Base-by-base conservation (phyloP, 2,329 filamentous ascomycete species). In the Colletotrichum cordylinicola region DNA sequence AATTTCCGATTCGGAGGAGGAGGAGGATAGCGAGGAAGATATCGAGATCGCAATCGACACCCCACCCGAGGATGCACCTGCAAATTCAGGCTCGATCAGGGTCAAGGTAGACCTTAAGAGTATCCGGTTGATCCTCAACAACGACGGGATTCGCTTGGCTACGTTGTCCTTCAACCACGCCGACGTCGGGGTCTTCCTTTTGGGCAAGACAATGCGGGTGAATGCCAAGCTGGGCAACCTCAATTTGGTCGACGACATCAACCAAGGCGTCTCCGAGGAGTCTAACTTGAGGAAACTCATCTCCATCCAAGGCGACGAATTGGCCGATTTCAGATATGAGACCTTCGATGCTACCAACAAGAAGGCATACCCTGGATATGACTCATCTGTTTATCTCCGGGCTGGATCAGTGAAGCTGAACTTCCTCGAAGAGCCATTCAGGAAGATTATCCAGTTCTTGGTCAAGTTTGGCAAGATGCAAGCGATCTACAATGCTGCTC, bases 391-490 rank as follows among this genome's bases (percentile, higher is more conserved):
- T 35, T 98, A 93, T 81, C 88, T 99, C 13, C 93, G 96, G 43
- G 96, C 97, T 21, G 97, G 97, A 2, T 99, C 97, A 0, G 94
- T 99, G 83, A 98, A 98, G 86, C 90, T 99, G 82, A 98, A 98
- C 83, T 99, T 99, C 83, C 87, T 98, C 6, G 96, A 98, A 77
- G 98, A 99, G 83, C 97, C 97, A 0, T 98, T 98, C 88, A 93
- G 97, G 68, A 98, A 98, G 86, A 98, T 99, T 78, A 95, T 99
- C 84, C 95, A 98, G 79, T 99, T 99, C 84, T 89, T 98, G 58
- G 96, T 99, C 83, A 99, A 99, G 81, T 99, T 99, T 83, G 97
- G 98, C 76, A 98, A 98, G 85, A 99, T 99, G 97, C 97, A 99
- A 85, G 96, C 97, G 27, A 94, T 99, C 69, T 99, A 98, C 88